Percentiles rank a stretch among this genome's conserved stretches.
phyloP scores from a whole-genome alignment of 106 monocot genomes.

The Acorus gramineus region DNA sequence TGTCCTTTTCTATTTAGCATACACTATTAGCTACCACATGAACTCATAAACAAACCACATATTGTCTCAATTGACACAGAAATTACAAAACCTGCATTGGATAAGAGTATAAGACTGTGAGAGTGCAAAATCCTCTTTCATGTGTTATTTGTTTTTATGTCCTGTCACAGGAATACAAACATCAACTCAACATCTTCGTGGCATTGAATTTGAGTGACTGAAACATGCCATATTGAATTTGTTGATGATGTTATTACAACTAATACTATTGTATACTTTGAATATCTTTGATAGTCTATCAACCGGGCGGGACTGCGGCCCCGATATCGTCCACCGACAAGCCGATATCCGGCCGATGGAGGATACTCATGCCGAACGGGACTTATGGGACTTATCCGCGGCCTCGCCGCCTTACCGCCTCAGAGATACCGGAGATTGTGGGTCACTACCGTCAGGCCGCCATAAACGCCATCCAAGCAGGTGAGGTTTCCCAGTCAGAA shows the following conservation, averaged over 20 bases:
- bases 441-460: slow-evolving; percentile 69
- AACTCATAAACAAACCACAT: too few relatives aligned
- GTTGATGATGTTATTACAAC: too few relatives aligned
- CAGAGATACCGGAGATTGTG: slow-evolving; percentile 71
- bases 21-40: too few relatives aligned
- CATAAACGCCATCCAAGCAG: slow-evolving; percentile 81
- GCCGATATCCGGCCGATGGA: slow-evolving; percentile 66
- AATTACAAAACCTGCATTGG: too few relatives aligned
- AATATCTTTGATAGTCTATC: slow-evolving; percentile 68
- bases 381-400: slow-evolving; percentile 39
- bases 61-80: too few relatives aligned
- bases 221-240: too few relatives aligned
- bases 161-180: too few relatives aligned
- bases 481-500: slow-evolving; percentile 11
- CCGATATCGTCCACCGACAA: slow-evolving; percentile 95
- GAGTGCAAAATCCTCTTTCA: too few relatives aligned
- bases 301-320: slow-evolving; percentile 48
- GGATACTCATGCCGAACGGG: slow-evolving; percentile 81
- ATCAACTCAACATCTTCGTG: too few relatives aligned
- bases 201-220: too few relatives aligned
- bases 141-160: not conserved
- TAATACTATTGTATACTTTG: not conserved
- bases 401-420: slow-evolving; percentile 48
- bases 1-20: too few relatives aligned
- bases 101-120: too few relatives aligned